A percentile compares a stretch with the other conserved stretches of the same genome.
Conservation (phyloP, 768 basidiomycete species). For the Cantharellus cinnabarinus region DNA sequence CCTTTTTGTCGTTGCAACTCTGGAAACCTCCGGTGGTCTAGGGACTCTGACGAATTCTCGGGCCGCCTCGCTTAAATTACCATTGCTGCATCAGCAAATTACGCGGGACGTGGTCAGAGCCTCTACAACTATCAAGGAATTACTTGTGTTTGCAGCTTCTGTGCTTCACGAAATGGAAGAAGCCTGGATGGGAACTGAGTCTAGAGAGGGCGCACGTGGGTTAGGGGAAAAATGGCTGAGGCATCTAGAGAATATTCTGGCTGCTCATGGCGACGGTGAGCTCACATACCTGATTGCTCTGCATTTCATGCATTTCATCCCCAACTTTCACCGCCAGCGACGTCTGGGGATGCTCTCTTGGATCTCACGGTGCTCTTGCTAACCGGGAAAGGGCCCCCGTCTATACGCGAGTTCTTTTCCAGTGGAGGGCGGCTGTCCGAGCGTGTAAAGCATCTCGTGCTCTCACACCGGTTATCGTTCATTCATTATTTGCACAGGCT, state of each 20-base stretch:
- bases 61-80: constrained; percentile 31
- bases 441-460: constrained; percentile 27
- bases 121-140: constrained; percentile 47
- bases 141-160: constrained; percentile 51
- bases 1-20: neutral
- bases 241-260: constrained; percentile 31
- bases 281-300: neutral
- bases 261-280: neutral
- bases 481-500: constrained; percentile 25
- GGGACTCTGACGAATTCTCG: constrained; percentile 15
- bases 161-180: constrained; percentile 51
- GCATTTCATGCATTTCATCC: neutral
- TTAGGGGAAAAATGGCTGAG: constrained; percentile 55
- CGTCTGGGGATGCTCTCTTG: neutral
- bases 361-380: neutral
- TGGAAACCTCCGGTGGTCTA: neutral
- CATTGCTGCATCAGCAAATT: constrained; percentile 34
- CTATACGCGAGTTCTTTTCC: constrained; percentile 52
- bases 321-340: neutral
- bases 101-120: constrained; percentile 49
- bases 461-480: neutral
- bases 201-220: constrained; percentile 38
- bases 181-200: constrained; percentile 54
- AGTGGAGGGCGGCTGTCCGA: constrained; percentile 68
- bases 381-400: constrained; percentile 13